These are phyloP conservation scores for Mariannaea elegans DNA, from an alignment of 2,329 filamentous ascomycete genomes.

Conservation along the genomic window DNA sequence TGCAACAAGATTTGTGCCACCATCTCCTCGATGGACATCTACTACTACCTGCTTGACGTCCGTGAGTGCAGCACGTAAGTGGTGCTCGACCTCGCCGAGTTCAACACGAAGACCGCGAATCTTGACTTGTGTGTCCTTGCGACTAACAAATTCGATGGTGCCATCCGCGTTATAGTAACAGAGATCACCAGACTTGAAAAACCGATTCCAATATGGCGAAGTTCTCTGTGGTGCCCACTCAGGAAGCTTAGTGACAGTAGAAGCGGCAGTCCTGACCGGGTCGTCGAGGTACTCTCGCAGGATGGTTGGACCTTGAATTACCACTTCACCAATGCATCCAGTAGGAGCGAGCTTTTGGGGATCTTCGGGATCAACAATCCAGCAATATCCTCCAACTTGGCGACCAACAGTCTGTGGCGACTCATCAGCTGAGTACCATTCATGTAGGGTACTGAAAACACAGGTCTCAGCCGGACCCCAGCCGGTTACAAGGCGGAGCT, in stretches of 20 bases:
- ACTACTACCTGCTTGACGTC: not conserved
- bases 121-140: too few relatives aligned
- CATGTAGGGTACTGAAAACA: constrained; percentile 11
- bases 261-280: not conserved
- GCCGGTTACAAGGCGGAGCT: not conserved
- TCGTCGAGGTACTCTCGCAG: constrained; percentile 58
- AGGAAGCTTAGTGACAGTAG: constrained; percentile 41
- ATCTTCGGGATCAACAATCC: too few relatives aligned
- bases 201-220: not conserved
- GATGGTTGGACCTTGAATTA: constrained; percentile 44
- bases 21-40: not conserved
- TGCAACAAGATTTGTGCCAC: not conserved
- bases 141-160: not conserved
- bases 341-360: constrained; percentile 9
- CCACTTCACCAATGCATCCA: constrained; percentile 22
- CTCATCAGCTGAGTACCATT: constrained; percentile 13
- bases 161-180: not conserved
- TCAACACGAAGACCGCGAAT: too few relatives aligned
- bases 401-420: too few relatives aligned
- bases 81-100: not conserved
- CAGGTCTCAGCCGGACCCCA: constrained; percentile 18
- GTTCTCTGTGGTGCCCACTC: not conserved
- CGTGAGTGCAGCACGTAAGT: not conserved
- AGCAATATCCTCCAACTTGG: too few relatives aligned
- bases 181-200: not conserved